Conservation (phyloP, 2,329 filamentous ascomycete genomes). For the Pseudogymnoascus sp. region DNA sequence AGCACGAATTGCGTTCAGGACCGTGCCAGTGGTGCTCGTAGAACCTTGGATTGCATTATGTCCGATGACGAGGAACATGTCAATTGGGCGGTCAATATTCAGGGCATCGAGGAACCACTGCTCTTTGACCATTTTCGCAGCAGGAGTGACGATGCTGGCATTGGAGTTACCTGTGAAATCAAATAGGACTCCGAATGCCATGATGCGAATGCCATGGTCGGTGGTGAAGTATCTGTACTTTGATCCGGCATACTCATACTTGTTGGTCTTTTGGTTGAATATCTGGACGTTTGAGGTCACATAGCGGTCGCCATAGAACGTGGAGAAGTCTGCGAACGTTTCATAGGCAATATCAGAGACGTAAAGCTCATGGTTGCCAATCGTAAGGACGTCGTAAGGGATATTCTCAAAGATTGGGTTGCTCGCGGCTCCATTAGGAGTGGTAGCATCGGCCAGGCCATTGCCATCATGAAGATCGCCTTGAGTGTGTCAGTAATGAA, state of each 20-base stretch:
- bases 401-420: slow-evolving; percentile 83
- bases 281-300: slow-evolving; percentile 93
- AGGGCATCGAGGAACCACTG: slow-evolving; percentile 86
- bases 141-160: slow-evolving; percentile 77
- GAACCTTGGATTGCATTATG: slow-evolving; percentile 66
- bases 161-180: slow-evolving; percentile 88
- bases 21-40: slow-evolving; percentile 67
- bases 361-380: slow-evolving; percentile 95
- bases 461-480: slow-evolving; percentile 93
- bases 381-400: slow-evolving; percentile 74
- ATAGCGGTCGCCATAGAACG: slow-evolving; percentile 74
- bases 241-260: slow-evolving; percentile 67
- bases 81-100: slow-evolving; percentile 67
- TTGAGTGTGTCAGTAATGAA: background rate
- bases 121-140: slow-evolving; percentile 74
- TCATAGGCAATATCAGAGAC: slow-evolving; percentile 67
- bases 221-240: slow-evolving; percentile 85
- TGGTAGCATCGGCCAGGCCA: slow-evolving; percentile 84
- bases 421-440: slow-evolving; percentile 80
- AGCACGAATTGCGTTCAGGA: slow-evolving; percentile 71
- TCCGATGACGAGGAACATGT: slow-evolving; percentile 80
- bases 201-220: slow-evolving; percentile 74
- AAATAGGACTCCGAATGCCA: slow-evolving; percentile 92
- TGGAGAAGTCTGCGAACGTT: slow-evolving; percentile 75
- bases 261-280: slow-evolving; percentile 48